These are phyloP conservation scores for Periglandula ipomoeae DNA, from an alignment of 2,329 filamentous ascomycete genomes.

Conservation along the genomic window DNA sequence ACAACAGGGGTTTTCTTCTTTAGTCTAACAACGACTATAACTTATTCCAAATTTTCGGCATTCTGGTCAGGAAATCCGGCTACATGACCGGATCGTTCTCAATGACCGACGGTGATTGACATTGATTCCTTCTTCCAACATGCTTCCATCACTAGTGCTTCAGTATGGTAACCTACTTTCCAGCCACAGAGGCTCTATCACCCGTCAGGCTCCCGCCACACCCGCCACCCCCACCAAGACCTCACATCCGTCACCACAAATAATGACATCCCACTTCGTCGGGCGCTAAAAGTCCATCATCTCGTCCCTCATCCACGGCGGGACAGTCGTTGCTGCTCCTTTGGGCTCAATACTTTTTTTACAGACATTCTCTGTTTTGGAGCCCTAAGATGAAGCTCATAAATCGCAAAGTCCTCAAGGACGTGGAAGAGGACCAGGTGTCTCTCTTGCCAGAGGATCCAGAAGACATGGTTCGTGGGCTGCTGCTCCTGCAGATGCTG, in stretches of 20 bases:
- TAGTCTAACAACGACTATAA: too few relatives aligned
- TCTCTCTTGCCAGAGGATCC: slow-evolving; percentile 35
- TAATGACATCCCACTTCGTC: not conserved
- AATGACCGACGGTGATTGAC: too few relatives aligned
- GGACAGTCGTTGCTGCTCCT: not conserved
- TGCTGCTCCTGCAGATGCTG: not conserved
- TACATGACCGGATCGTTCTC: too few relatives aligned
- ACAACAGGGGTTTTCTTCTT: too few relatives aligned
- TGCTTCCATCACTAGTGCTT: not conserved
- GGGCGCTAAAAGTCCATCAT: not conserved
- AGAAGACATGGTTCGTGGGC: slow-evolving; percentile 34
- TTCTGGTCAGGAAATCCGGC: too few relatives aligned
- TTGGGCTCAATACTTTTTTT: too few relatives aligned
- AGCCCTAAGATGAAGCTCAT: slow-evolving; percentile 29
- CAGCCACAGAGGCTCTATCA: not conserved
- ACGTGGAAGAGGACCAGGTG: slow-evolving; percentile 31
- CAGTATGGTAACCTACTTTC: not conserved
- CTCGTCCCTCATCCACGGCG: not conserved
- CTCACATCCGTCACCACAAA: not conserved
- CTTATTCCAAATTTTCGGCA: too few relatives aligned
- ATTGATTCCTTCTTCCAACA: too few relatives aligned
- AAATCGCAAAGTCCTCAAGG: slow-evolving; percentile 26
- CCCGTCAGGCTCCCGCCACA: slow-evolving; percentile 2
- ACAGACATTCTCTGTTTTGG: not conserved
- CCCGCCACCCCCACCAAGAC: slow-evolving; percentile 7